Base-by-base conservation (phyloP, 768 basidiomycete species). In the Dacryopinax primogenitus region DNA sequence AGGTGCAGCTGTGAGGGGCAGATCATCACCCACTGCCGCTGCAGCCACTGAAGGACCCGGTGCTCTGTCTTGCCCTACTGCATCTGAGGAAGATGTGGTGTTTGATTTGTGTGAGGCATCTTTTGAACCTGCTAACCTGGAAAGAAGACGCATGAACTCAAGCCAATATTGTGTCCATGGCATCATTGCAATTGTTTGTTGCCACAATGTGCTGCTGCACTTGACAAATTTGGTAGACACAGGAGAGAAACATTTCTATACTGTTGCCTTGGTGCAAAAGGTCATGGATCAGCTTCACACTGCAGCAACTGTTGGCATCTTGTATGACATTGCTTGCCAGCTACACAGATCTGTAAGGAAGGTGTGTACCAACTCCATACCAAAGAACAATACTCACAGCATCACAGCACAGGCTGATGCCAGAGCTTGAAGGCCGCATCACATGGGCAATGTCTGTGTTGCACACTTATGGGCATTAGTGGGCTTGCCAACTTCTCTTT, bases 241-340 rank as follows among this genome's bases (percentile, higher is more conserved):
- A 13, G 67, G 67, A 4, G 67, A 67, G 44, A 23, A 33, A 12
- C 67, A 67, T 23, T 23, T 26, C 33, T 66, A 67, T 41, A 65
- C 36, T 2, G 6, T 67, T 16, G 64, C 67, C 11, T 34, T 67
- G 28, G 1, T 65, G 1, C 9, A 28, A 12, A 33, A 13, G 4
- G 41, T 67, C 34, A 12, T 62, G 4, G 16, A 34, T 2, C 28
- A 67, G 26, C 61, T 67, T 11, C 67, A 65, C 33, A 28, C 28
- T 72, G 21, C 73, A 65, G 0, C 67, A 69, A 63, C 76, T 76
- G 47, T 78, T 73, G 1, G 73, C 67, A 33, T 71, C 68, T 64
- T 79, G 74, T 13, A 73, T 76, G 13, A 71, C 64, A 68, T 79
- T 74, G 0, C 74, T 73, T 51, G 76, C 74, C 72, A 73, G 77